phyloP scores from a whole-genome alignment of 2,329 filamentous ascomycete species.

The Boeremia exigua region DNA sequence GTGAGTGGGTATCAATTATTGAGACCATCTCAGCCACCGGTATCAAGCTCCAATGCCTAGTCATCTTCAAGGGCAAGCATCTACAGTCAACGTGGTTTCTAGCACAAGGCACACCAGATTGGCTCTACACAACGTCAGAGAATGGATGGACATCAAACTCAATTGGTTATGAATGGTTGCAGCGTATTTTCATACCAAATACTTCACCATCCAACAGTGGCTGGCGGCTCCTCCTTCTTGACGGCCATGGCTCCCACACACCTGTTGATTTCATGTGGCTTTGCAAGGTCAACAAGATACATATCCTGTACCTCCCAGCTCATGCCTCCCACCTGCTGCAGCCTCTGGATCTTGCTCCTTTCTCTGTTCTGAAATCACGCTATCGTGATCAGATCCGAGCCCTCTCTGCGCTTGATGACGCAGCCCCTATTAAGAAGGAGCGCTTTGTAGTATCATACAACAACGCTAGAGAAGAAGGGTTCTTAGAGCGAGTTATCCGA shows the following conservation, averaged over 20 bases:
- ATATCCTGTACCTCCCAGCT: constrained; percentile 14
- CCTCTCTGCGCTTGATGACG: constrained; percentile 10
- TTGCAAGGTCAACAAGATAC: not conserved
- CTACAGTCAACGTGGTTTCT: constrained; percentile 24
- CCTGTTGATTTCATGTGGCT: constrained; percentile 6
- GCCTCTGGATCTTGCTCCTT: constrained; percentile 17
- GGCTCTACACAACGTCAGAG: constrained; percentile 16
- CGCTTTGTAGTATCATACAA: too few species aligned
- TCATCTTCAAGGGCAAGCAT: constrained; percentile 27
- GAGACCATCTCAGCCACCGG: constrained; percentile 17
- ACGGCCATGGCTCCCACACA: constrained; percentile 5
- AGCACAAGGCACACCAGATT: constrained; percentile 7
- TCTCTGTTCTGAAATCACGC: constrained; percentile 11
- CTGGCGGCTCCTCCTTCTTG: constrained; percentile 9
- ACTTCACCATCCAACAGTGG: too few species aligned
- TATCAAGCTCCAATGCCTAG: constrained; percentile 7
- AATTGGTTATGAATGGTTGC: too few species aligned
- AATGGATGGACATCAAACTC: too few species aligned
- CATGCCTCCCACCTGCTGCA: constrained; percentile 16
- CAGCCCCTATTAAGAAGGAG: too few species aligned
- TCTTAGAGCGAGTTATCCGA: too few species aligned
- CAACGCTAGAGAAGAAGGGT: too few species aligned
- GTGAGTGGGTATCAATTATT: too few species aligned
- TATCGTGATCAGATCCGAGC: constrained; percentile 5
- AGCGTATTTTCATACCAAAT: too few species aligned